Percentiles rank a stretch among this genome's conserved stretches.
Evolutionary conservation across 306 rosid species (phyloP).

Genomic region (Mucuna pruriens): DNA sequence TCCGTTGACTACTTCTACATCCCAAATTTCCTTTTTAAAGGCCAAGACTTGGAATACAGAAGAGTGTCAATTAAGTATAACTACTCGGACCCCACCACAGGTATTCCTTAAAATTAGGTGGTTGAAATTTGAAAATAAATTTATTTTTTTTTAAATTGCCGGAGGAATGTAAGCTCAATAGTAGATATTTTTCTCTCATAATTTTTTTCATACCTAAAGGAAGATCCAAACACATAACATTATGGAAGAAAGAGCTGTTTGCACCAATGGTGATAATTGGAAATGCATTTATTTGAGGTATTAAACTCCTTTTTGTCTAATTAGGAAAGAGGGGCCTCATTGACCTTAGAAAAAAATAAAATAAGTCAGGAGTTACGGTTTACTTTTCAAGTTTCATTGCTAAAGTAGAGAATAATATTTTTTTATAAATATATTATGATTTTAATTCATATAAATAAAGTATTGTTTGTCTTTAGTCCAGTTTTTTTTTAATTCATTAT

Average conservation of each 20-base stretch:
- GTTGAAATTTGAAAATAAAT: too few species aligned
- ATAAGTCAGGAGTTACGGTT: not conserved
- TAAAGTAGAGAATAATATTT: not conserved
- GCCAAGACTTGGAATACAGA: constrained; percentile 20
- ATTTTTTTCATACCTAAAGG: too few species aligned
- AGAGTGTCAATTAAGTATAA: constrained; percentile 19
- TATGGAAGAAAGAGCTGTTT: too few species aligned
- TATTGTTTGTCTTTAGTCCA: not conserved
- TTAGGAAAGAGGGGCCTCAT: not conserved
- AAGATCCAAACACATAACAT: too few species aligned
- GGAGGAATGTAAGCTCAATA: too few species aligned
- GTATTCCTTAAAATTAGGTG: constrained; percentile 39
- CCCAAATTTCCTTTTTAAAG: not conserved
- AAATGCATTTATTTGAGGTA: constrained; percentile 25
- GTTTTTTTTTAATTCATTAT: not conserved
- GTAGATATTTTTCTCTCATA: too few species aligned
- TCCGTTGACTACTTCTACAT: not conserved
- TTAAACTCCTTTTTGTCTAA: not conserved
- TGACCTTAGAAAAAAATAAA: constrained; percentile 1
- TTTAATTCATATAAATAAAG: not conserved
- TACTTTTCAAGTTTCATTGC: constrained; percentile 22
- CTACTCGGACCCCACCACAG: constrained; percentile 35
- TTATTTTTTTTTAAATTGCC: too few species aligned
- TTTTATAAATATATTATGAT: not conserved
- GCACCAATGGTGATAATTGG: too few species aligned